Evolutionary conservation across 495 filamentous ascomycete species (phyloP).

Genomic region (Penicillium argentinense): DNA sequence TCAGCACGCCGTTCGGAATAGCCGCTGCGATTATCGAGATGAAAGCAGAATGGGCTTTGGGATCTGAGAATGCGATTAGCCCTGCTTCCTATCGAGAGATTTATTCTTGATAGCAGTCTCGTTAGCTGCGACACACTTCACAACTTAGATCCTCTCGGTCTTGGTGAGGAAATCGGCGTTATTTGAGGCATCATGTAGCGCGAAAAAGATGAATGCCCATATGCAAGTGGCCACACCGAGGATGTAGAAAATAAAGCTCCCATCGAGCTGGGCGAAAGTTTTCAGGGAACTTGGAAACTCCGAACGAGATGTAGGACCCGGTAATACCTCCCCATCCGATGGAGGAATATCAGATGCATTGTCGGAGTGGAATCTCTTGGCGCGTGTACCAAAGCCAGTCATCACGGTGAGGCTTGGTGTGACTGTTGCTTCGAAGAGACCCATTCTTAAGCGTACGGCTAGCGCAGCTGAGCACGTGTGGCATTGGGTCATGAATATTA

Average conservation of each 20-base stretch:
- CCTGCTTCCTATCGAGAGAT: not conserved
- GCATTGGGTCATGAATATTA: slow-evolving; percentile 4
- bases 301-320: slow-evolving; percentile 7
- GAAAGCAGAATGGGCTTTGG: slow-evolving; percentile 8
- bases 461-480: not conserved
- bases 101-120: slow-evolving; percentile 6
- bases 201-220: not conserved
- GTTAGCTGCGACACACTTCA: not conserved
- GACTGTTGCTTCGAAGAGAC: slow-evolving; percentile 3
- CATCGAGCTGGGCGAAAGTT: not conserved
- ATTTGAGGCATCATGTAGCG: slow-evolving; percentile 2
- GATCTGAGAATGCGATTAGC: slow-evolving; percentile 3
- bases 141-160: not conserved
- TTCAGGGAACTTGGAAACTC: not conserved
- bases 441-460: slow-evolving; percentile 1
- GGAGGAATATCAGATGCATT: slow-evolving; percentile 15
- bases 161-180: slow-evolving; percentile 1
- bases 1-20: slow-evolving; percentile 15
- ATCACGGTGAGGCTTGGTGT: slow-evolving; percentile 10
- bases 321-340: slow-evolving; percentile 12
- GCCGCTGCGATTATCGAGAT: slow-evolving; percentile 13
- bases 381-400: slow-evolving; percentile 17
- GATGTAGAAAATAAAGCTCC: slow-evolving; percentile 3
- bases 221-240: not conserved
- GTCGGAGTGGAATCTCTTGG: slow-evolving; percentile 11